These are phyloP conservation scores for Ceriops decandra DNA, from an alignment of 345 rosid species.

Conservation along the genomic window DNA sequence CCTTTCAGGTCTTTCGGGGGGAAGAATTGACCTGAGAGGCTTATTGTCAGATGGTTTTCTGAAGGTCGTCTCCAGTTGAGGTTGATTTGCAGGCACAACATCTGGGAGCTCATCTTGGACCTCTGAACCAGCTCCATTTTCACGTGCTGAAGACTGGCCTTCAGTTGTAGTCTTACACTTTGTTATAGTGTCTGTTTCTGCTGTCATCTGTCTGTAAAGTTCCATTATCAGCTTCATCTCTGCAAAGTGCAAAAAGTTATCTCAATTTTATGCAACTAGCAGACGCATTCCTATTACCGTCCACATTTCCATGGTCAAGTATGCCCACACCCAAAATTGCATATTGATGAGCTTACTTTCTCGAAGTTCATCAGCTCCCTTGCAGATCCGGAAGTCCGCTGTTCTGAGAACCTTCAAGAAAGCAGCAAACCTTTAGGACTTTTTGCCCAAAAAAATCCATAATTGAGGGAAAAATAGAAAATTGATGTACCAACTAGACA, in stretches of 20 bases:
- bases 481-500: background rate
- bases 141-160: slow-evolving; percentile 36
- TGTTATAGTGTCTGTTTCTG: slow-evolving; percentile 29
- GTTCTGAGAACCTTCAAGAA: slow-evolving; percentile 52
- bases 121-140: slow-evolving; percentile 33
- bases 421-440: slow-evolving; percentile 11
- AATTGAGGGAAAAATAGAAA: background rate
- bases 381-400: slow-evolving; percentile 59
- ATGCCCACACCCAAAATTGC: background rate
- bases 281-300: background rate
- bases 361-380: slow-evolving; percentile 61
- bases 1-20: slow-evolving; percentile 25
- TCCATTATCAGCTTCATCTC: slow-evolving; percentile 64
- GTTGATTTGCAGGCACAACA: slow-evolving; percentile 11
- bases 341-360: slow-evolving; percentile 48
- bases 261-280: background rate
- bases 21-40: slow-evolving; percentile 15
- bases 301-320: background rate
- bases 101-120: slow-evolving; percentile 20
- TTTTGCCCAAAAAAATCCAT: background rate
- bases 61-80: slow-evolving; percentile 13
- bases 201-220: slow-evolving; percentile 49
- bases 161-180: slow-evolving; percentile 29
- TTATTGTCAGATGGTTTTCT: slow-evolving; percentile 29
- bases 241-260: slow-evolving; percentile 21